These are phyloP conservation scores for Hypoxylon perforatum DNA, from an alignment of 495 filamentous ascomycete species.

Conservation along the genomic window DNA sequence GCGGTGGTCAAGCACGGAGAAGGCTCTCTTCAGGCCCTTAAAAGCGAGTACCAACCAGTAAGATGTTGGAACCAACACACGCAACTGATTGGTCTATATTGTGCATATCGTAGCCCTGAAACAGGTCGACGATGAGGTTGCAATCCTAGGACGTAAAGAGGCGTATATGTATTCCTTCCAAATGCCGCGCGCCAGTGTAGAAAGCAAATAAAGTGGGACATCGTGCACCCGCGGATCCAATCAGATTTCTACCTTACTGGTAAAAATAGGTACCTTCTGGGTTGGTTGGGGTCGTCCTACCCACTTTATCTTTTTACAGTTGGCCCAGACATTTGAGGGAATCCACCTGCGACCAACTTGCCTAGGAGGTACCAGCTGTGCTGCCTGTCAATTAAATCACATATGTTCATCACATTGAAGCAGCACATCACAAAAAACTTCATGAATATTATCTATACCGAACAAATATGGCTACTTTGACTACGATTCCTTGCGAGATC, in stretches of 20 bases:
- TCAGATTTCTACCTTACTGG: no score
- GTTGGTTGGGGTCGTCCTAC: no score
- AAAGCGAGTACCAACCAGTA: neutral
- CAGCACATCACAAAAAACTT: neutral
- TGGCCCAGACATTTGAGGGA: no score
- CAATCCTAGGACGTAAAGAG: neutral
- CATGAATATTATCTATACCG: constrained; percentile 5
- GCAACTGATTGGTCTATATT: no score
- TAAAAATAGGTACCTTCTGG: no score
- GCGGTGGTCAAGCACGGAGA: neutral
- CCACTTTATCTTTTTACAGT: no score
- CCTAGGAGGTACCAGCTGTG: no score
- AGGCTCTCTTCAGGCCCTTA: neutral
- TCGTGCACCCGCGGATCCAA: no score
- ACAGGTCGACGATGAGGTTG: neutral
- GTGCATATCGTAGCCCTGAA: constrained; percentile 2
- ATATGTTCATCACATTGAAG: neutral
- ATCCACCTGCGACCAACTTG: no score
- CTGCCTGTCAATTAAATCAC: constrained; percentile 1
- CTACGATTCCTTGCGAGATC: constrained; percentile 23
- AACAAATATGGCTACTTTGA: constrained; percentile 21
- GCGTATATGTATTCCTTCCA: neutral
- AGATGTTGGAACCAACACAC: neutral
- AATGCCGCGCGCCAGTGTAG: neutral
- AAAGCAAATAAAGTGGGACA: neutral